Evolutionary conservation across 176 grass and related monocot genomes (phyloP).

Genomic region (Tuctoria greenei): DNA sequence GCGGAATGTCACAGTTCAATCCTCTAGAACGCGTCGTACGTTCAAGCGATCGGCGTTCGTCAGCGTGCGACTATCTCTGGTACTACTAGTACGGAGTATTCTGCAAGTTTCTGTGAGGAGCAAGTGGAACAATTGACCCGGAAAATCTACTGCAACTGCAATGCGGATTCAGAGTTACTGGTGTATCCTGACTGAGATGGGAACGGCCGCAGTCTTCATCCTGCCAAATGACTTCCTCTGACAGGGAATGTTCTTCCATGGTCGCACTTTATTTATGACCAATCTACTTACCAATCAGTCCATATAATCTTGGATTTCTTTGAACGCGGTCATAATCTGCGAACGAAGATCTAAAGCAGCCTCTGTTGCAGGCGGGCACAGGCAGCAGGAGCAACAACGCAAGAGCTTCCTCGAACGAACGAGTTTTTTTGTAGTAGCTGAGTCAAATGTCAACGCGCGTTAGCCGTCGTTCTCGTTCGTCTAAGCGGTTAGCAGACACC

Average conservation of each 20-base stretch:
- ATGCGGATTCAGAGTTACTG: not conserved
- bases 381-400: not conserved
- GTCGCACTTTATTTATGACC: not conserved
- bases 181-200: not conserved
- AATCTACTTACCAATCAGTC: not conserved
- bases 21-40: constrained; percentile 20
- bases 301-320: not conserved
- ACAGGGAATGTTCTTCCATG: constrained; percentile 5
- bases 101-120: not conserved
- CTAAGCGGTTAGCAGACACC: not conserved
- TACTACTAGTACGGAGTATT: not conserved
- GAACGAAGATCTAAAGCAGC: not conserved
- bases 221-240: not conserved
- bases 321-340: not conserved
- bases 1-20: not conserved
- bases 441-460: constrained; percentile 36
- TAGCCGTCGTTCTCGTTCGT: constrained; percentile 1
- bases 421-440: not conserved
- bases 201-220: not conserved
- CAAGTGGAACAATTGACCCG: not conserved
- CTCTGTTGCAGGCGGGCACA: not conserved
- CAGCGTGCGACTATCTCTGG: not conserved
- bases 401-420: constrained; percentile 1
- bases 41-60: not conserved
- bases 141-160: not conserved